These are phyloP conservation scores for Phyllostachys edulis DNA, from an alignment of 176 grass and related monocot species.

Conservation along the genomic window DNA sequence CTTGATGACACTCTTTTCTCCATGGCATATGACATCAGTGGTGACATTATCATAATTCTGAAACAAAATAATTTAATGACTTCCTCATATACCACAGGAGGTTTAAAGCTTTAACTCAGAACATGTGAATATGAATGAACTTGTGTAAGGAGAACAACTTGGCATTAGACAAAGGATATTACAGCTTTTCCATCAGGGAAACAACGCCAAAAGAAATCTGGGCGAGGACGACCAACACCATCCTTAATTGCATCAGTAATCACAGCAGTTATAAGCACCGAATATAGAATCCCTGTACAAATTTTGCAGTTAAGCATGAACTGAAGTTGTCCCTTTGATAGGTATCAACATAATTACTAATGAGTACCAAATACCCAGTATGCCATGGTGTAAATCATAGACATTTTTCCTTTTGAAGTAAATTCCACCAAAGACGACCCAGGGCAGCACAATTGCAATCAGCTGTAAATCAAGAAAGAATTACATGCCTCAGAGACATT, in stretches of 20 bases:
- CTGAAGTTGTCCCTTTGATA: not conserved
- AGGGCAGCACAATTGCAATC: constrained; percentile 51
- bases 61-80: not conserved
- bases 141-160: not conserved
- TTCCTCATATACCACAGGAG: not conserved
- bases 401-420: constrained; percentile 75
- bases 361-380: constrained; percentile 46
- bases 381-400: constrained; percentile 74
- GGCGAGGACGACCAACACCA: constrained; percentile 66
- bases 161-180: not conserved
- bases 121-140: not conserved
- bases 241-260: constrained; percentile 81
- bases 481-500: not conserved
- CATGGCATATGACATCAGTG: constrained; percentile 56
- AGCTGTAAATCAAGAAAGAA: constrained; percentile 43
- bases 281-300: constrained; percentile 56
- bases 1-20: constrained; percentile 52
- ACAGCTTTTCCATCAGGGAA: constrained; percentile 72
- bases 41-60: constrained; percentile 61
- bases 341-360: constrained; percentile 1
- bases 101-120: not conserved
- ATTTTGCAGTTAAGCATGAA: constrained; percentile 14
- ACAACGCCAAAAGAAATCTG: constrained; percentile 85
- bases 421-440: constrained; percentile 41
- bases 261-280: constrained; percentile 65